Percentiles rank a stretch among this genome's conserved stretches.
Conservation (phyloP, 495 filamentous ascomycete species). For the Daldinia bambusicola region DNA sequence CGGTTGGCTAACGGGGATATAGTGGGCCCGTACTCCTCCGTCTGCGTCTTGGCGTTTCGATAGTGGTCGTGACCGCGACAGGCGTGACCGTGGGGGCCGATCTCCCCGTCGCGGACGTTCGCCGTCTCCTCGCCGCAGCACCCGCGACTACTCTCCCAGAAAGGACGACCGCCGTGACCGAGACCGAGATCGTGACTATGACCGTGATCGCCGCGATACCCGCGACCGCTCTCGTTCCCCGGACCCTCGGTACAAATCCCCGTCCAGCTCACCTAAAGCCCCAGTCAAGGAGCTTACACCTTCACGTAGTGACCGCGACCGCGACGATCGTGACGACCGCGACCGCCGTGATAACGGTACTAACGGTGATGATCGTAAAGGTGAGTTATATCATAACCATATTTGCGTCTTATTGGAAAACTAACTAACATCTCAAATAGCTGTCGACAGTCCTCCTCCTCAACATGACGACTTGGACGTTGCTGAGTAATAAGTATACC, state of each 20-base stretch:
- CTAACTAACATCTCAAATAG: conserved; percentile 46
- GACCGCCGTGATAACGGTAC: conserved; percentile 73
- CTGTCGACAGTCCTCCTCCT: conserved; percentile 80
- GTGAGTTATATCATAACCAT: conserved; percentile 58
- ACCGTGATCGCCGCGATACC: conserved; percentile 76
- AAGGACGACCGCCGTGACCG: conserved; percentile 91
- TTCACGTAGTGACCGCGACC: conserved; percentile 60
- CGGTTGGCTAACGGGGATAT: conserved; percentile 31
- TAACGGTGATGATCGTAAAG: conserved; percentile 89
- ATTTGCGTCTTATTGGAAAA: conserved; percentile 27
- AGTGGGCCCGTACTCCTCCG: conserved; percentile 99
- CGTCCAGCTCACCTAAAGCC: background rate
- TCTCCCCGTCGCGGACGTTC: conserved; percentile 82
- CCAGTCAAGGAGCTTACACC: conserved; percentile 20
- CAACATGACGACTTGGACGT: conserved; percentile 97
- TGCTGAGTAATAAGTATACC: conserved; percentile 72
- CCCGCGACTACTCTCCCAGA: conserved; percentile 87
- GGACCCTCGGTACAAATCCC: conserved; percentile 70
- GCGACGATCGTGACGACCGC: conserved; percentile 70
- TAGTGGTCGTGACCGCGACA: conserved; percentile 80
- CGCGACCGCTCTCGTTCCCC: conserved; percentile 80
- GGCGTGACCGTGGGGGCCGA: conserved; percentile 70
- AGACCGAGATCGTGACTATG: conserved; percentile 82
- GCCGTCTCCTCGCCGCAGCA: conserved; percentile 78
- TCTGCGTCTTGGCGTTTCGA: conserved; percentile 99